Conservation (phyloP, 2,329 filamentous ascomycete species). For the Karstenula rhodostoma region DNA sequence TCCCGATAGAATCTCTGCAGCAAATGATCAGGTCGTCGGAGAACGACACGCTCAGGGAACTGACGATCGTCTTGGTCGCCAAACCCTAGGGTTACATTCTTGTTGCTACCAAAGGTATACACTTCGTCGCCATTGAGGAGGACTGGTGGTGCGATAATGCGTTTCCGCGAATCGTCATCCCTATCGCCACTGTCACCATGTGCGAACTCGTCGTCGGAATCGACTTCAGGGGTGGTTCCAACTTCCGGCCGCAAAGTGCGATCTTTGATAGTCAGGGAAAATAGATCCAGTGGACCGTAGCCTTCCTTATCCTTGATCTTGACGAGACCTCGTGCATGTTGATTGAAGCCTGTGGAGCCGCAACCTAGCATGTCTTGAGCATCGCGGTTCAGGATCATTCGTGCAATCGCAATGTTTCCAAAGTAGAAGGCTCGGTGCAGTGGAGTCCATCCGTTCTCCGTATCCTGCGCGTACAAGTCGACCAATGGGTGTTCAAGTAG, state of each 20-base stretch:
- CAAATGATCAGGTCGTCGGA: conserved; percentile 80
- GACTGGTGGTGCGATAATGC: conserved; percentile 37
- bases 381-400: conserved; percentile 81
- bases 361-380: conserved; percentile 70
- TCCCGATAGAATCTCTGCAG: conserved; percentile 77
- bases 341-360: conserved; percentile 64
- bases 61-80: conserved; percentile 97
- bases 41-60: conserved; percentile 82
- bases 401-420: conserved; percentile 86
- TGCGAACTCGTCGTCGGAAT: conserved; percentile 59
- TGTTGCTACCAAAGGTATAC: conserved; percentile 95
- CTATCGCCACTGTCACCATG: conserved; percentile 55
- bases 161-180: conserved; percentile 39
- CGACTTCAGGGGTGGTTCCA: conserved; percentile 54
- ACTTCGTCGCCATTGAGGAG: conserved; percentile 78
- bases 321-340: conserved; percentile 77
- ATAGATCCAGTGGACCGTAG: conserved; percentile 92
- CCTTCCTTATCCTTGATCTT: conserved; percentile 97
- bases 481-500: conserved; percentile 82
- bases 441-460: conserved; percentile 94
- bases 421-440: conserved; percentile 90
- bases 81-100: conserved; percentile 89
- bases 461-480: conserved; percentile 87
- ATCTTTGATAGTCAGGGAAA: conserved; percentile 83
- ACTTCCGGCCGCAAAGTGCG: conserved; percentile 65